These are phyloP conservation scores for Pyrenophora graminea DNA, from an alignment of 2,329 filamentous ascomycete species.

Conservation along the genomic window DNA sequence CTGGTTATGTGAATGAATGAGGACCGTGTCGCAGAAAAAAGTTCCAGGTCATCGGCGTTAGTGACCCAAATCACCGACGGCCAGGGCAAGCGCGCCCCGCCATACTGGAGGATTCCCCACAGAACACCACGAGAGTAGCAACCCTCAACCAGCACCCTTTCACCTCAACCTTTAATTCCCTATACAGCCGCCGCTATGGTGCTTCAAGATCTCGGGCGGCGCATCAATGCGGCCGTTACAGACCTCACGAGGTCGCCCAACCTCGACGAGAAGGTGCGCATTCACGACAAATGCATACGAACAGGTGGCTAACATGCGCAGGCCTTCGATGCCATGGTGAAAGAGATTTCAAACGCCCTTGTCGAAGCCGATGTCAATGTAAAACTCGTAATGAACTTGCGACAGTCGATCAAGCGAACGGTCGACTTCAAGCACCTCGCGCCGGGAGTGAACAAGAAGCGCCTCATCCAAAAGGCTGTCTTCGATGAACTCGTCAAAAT, in stretches of 20 bases:
- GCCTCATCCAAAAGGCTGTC: conserved; percentile 94
- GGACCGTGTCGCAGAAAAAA: conserved; percentile 26
- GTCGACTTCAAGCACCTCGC: conserved; percentile 96
- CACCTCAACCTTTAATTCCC: conserved; percentile 3
- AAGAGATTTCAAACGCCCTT: conserved; percentile 94
- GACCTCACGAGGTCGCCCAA: conserved; percentile 91
- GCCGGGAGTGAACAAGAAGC: conserved; percentile 94
- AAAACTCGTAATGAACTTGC: conserved; percentile 84
- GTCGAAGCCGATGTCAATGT: conserved; percentile 98
- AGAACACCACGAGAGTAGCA: conserved; percentile 24
- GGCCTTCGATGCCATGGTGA: conserved; percentile 98
- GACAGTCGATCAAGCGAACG: conserved; percentile 85
- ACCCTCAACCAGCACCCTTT: conserved; percentile 10
- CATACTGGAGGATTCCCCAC: conserved; percentile 21
- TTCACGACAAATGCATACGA: conserved; percentile 6
- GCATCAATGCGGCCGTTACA: conserved; percentile 94
- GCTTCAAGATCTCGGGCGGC: conserved; percentile 96
- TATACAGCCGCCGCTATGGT: conserved; percentile 68
- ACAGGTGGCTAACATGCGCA: conserved; percentile 52
- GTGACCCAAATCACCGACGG: conserved; percentile 31
- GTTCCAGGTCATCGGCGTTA: conserved; percentile 30
- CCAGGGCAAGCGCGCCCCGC: conserved; percentile 37
- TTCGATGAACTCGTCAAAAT: conserved; percentile 96
- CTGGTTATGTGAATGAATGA: conserved; percentile 6
- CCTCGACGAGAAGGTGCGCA: conserved; percentile 85